phyloP scores from a whole-genome alignment of 768 basidiomycete species.

The Suillus lakei region DNA sequence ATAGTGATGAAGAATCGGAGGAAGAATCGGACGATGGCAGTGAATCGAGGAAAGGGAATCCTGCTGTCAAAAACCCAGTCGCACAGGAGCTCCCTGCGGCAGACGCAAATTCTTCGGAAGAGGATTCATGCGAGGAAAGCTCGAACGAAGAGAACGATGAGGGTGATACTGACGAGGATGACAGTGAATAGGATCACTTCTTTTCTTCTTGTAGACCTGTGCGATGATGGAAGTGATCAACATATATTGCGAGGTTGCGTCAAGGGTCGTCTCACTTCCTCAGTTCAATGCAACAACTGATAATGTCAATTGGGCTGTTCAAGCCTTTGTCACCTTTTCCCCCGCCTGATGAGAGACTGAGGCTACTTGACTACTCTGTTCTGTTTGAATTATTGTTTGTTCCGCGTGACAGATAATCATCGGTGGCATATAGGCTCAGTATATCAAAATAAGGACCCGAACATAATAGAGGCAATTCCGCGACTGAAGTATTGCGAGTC shows the following conservation, averaged over 20 bases:
- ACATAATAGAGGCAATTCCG: not conserved
- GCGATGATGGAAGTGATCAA: conserved; percentile 11
- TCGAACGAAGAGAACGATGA: conserved; percentile 19
- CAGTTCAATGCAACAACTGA: not conserved
- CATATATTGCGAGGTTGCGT: conserved; percentile 12
- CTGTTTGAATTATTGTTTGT: too few relatives aligned
- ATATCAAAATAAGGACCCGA: not conserved
- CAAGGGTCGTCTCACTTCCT: not conserved
- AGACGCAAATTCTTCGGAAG: conserved; percentile 17
- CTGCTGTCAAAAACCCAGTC: conserved; percentile 7
- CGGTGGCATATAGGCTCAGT: not conserved
- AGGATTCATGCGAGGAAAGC: conserved; percentile 23
- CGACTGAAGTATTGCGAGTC: not conserved
- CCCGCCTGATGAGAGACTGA: not conserved
- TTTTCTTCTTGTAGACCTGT: not conserved
- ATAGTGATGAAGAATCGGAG: conserved; percentile 53
- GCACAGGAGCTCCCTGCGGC: not conserved
- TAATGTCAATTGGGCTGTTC: not conserved
- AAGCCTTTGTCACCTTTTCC: too few relatives aligned
- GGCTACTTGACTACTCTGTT: not conserved
- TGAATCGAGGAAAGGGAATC: conserved; percentile 14
- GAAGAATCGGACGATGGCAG: conserved; percentile 29
- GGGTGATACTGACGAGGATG: conserved; percentile 7
- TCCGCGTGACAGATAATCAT: not conserved
- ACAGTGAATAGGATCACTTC: conserved; percentile 14